Evolutionary conservation across 1,284 basidiomycete species (phyloP), one percentile per base, ranked within the genome.

Genomic region (Rhodotorula sp.): DNA sequence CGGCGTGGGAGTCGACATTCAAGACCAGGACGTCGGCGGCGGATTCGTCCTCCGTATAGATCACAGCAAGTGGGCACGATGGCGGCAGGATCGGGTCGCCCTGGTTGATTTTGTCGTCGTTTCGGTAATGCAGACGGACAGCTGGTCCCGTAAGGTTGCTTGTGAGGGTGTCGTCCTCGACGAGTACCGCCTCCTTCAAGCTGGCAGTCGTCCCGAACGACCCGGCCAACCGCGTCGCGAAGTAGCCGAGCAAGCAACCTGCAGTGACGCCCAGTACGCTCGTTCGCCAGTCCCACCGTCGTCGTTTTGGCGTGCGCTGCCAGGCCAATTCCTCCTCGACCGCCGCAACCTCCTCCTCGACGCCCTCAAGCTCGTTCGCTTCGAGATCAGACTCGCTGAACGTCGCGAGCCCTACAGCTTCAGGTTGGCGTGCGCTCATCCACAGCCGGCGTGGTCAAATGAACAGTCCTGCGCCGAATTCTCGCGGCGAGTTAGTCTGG

Each of bases 21-120:
- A 51, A 52, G 15, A 71, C 61, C 58, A 71, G 56, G 30, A 63
- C 48, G 34, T 69, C 65, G 48, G 68, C 67, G 11, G 40, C 30
- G 0, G 46, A 44, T 31, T 63, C 54, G 57, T 71, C 67, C 10
- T 15, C 15, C 31, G 64, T 63, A 59, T 68, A 70, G 31, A 68
- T 47, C 31, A 68, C 70, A 2, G 63, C 52, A 22, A 71, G 16
- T 1, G 70, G 60, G 24, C 67, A 68, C 16, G 54, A 24, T 13
- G 66, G 63, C 18, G 46, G 47, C 31, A 62, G 48, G 28, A 70
- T 24, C 20, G 68, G 56, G 10, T 50, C 28, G 16, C 60, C 60
- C 11, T 37, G 40, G 48, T 66, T 70, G 11, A 56, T 24, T 1
- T 9, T 3, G n/a, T 46, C 34, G 4, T 64, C 60, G 26, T 44